Evolutionary conservation across 768 basidiomycete species (phyloP).

Genomic region (Lactarius hatsudake): DNA sequence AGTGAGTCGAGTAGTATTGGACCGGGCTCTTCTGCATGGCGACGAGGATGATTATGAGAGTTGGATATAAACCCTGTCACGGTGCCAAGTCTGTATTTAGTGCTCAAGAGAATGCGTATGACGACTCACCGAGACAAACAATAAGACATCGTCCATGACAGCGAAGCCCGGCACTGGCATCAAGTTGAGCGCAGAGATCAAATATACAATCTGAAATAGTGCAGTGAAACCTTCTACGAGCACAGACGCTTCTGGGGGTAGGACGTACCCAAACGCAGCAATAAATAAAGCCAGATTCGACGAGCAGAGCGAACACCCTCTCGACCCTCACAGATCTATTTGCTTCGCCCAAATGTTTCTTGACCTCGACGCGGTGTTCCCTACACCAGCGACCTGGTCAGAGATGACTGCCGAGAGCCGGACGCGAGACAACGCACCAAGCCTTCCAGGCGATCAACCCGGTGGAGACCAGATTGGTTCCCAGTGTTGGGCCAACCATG

Average conservation of each 20-base stretch:
- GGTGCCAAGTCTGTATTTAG: not conserved
- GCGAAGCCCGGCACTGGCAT: not conserved
- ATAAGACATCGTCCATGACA: slow-evolving; percentile 5
- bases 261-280: slow-evolving; percentile 16
- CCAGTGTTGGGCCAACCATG: not conserved
- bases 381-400: not conserved
- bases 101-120: not conserved
- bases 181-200: slow-evolving; percentile 2
- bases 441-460: not conserved
- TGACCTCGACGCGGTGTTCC: not conserved
- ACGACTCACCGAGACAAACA: slow-evolving; percentile 10
- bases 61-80: slow-evolving; percentile 14
- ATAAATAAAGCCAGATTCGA: slow-evolving; percentile 21
- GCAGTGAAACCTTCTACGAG: not conserved
- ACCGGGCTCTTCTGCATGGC: slow-evolving; percentile 21
- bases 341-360: slow-evolving; percentile 2
- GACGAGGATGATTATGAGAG: slow-evolving; percentile 18
- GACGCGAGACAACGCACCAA: not conserved
- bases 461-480: not conserved
- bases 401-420: not conserved
- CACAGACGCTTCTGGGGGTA: not conserved
- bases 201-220: slow-evolving; percentile 5
- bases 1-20: slow-evolving; percentile 1
- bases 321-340: slow-evolving; percentile 2
- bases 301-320: slow-evolving; percentile 13